Percentiles rank a stretch among this genome's conserved stretches.
Conservation (phyloP, 2,329 filamentous ascomycete species). For the Rasamsonia emersonii region DNA sequence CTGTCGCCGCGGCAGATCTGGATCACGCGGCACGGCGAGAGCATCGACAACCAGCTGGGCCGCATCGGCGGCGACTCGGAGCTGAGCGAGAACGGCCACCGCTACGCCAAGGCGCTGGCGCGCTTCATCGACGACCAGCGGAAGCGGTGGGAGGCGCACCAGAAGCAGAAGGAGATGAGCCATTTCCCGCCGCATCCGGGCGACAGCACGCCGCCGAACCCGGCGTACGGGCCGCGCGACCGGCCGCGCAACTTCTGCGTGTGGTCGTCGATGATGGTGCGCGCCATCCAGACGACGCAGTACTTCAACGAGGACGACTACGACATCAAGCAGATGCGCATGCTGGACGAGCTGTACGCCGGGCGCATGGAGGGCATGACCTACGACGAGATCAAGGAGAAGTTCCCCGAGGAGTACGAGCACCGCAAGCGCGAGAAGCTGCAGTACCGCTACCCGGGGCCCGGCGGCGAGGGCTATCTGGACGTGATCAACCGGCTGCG, state of each 20-base stretch:
- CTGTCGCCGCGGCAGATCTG: constrained; percentile 91
- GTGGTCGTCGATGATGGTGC: constrained; percentile 95
- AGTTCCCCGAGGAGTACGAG: constrained; percentile 70
- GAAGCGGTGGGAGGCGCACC: constrained; percentile 71
- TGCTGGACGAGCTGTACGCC: constrained; percentile 93
- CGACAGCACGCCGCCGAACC: constrained; percentile 90
- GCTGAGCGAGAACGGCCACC: constrained; percentile 68
- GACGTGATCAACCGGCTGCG: constrained; percentile 93
- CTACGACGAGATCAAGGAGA: constrained; percentile 77
- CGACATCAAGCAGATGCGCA: constrained; percentile 94
- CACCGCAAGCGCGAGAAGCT: constrained; percentile 80
- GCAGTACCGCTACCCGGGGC: constrained; percentile 90
- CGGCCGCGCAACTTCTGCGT: constrained; percentile 84
- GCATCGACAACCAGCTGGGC: constrained; percentile 73
- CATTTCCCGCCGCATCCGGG: constrained; percentile 86
- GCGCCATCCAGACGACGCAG: constrained; percentile 78
- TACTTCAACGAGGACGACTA: constrained; percentile 94
- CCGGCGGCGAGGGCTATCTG: constrained; percentile 91
- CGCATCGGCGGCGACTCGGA: constrained; percentile 88
- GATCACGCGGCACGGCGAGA: constrained; percentile 94
- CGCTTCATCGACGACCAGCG: constrained; percentile 76
- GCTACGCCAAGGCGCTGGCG: constrained; percentile 71
- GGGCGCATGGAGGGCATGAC: constrained; percentile 92
- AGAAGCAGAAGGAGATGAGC: constrained; percentile 67
- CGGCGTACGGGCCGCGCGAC: constrained; percentile 56